Conservation (phyloP, 78 protist genomes). For the Mastigamoeba balamuthi region DNA sequence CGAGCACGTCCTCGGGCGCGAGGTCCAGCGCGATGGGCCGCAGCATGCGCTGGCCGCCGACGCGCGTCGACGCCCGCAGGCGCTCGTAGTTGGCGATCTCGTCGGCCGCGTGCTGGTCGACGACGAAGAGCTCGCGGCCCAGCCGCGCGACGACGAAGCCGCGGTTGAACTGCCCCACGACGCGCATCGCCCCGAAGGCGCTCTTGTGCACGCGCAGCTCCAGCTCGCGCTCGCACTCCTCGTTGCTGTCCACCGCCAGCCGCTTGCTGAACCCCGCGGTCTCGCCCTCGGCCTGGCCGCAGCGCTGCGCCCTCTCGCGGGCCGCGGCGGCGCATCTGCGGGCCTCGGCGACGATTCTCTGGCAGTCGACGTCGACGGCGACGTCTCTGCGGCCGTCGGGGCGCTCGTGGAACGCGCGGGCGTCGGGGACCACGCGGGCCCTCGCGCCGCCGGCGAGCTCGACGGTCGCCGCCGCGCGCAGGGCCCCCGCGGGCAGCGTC, state of each 20-base stretch:
- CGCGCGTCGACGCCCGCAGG: background rate
- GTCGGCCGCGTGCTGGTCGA: conserved; percentile 94
- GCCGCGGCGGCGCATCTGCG: too few species aligned
- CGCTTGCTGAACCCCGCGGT: background rate
- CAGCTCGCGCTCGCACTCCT: conserved; percentile 11
- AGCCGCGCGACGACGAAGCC: conserved; percentile 80
- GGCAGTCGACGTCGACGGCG: too few species aligned
- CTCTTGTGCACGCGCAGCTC: conserved; percentile 14
- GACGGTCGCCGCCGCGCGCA: too few species aligned
- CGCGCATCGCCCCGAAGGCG: conserved; percentile 57
- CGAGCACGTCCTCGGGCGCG: background rate
- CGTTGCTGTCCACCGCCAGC: background rate
- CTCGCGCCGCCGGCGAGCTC: too few species aligned
- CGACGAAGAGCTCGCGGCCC: conserved; percentile 65
- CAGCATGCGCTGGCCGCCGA: conserved; percentile 20
- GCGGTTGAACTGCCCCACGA: conserved; percentile 87
- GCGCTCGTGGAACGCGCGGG: too few species aligned
- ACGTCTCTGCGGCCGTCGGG: too few species aligned
- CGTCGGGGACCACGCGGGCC: too few species aligned
- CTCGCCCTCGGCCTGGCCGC: background rate
- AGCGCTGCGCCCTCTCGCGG: background rate
- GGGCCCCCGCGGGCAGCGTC: too few species aligned
- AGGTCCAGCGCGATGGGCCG: conserved; percentile 2
- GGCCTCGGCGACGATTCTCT: too few species aligned
- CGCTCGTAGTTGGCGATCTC: conserved; percentile 85